These are phyloP conservation scores for Volvox carteri DNA, from an alignment of 163 green algal genomes.

Conservation along the genomic window DNA sequence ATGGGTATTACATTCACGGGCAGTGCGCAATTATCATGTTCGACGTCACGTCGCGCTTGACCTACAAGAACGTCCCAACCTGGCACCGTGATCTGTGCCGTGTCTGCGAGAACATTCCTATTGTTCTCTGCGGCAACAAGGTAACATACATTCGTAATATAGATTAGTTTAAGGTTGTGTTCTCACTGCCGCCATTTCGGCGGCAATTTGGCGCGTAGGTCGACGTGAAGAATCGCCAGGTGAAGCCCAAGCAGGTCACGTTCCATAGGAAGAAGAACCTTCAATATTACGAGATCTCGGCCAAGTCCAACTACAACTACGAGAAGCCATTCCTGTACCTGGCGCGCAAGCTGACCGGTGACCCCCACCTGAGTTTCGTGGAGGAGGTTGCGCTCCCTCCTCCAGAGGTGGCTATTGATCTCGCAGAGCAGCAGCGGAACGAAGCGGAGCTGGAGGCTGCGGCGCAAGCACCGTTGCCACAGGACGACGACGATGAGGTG, in stretches of 20 bases:
- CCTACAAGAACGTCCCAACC: slow-evolving; percentile 99
- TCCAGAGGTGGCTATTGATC: slow-evolving; percentile 97
- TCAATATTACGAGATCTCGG: slow-evolving; percentile 99
- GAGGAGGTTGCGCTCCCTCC: slow-evolving; percentile 97
- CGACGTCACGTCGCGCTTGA: slow-evolving; percentile 98
- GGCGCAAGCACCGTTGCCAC: slow-evolving; percentile 92
- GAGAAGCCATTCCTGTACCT: slow-evolving; percentile 99
- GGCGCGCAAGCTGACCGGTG: slow-evolving; percentile 97
- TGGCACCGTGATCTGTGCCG: slow-evolving; percentile 99
- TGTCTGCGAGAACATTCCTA: slow-evolving; percentile 99
- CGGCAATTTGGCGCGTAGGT: slow-evolving; percentile 49
- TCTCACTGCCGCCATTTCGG: neutral
- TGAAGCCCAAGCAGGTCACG: slow-evolving; percentile 99
- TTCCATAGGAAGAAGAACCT: slow-evolving; percentile 99
- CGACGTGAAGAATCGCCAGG: slow-evolving; percentile 99
- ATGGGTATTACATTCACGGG: slow-evolving; percentile 99
- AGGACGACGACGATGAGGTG: slow-evolving; percentile 96
- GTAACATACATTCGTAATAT: slow-evolving; percentile 65
- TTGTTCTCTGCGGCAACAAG: slow-evolving; percentile 99
- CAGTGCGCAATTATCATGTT: slow-evolving; percentile 99
- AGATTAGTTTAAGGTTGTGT: too few relatives aligned
- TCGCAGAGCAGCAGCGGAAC: slow-evolving; percentile 94
- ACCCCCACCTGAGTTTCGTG: slow-evolving; percentile 98
- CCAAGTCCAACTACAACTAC: slow-evolving; percentile 99
- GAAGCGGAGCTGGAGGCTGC: slow-evolving; percentile 94